phyloP scores from a whole-genome alignment of 345 rosid genomes.

The Brassica carinata region DNA sequence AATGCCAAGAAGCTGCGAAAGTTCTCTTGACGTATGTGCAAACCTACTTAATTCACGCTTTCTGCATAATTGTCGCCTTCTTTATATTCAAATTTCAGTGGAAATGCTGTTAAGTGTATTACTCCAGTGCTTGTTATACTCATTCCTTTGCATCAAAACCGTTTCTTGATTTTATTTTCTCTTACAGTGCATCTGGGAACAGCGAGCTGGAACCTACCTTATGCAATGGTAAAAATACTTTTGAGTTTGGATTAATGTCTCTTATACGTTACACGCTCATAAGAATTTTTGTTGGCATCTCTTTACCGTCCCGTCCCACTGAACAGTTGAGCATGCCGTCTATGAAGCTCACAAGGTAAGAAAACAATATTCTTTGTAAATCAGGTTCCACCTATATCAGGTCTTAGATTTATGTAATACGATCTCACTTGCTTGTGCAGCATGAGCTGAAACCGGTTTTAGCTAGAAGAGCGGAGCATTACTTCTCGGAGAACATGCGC shows the following conservation, averaged over 20 bases:
- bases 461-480: constrained; percentile 93
- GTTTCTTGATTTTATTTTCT: background rate
- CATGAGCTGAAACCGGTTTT: constrained; percentile 53
- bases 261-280: constrained; percentile 1
- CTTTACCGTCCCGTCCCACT: constrained; percentile 25
- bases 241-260: background rate
- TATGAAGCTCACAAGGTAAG: constrained; percentile 82
- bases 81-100: background rate
- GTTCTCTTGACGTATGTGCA: constrained; percentile 67
- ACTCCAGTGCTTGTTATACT: background rate
- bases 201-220: background rate
- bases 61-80: background rate
- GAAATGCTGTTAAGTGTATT: constrained; percentile 5
- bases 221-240: background rate
- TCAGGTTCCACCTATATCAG: constrained; percentile 6
- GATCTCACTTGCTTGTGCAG: constrained; percentile 45
- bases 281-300: constrained; percentile 7
- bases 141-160: constrained; percentile 14
- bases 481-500: constrained; percentile 81
- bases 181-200: background rate
- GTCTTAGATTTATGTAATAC: constrained; percentile 4
- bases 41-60: constrained; percentile 28
- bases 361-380: background rate
- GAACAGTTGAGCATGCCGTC: constrained; percentile 66
- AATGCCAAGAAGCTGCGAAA: constrained; percentile 92